These are phyloP conservation scores for Solanum etuberosum DNA, from an alignment of 257 asterid species.

Conservation along the genomic window DNA sequence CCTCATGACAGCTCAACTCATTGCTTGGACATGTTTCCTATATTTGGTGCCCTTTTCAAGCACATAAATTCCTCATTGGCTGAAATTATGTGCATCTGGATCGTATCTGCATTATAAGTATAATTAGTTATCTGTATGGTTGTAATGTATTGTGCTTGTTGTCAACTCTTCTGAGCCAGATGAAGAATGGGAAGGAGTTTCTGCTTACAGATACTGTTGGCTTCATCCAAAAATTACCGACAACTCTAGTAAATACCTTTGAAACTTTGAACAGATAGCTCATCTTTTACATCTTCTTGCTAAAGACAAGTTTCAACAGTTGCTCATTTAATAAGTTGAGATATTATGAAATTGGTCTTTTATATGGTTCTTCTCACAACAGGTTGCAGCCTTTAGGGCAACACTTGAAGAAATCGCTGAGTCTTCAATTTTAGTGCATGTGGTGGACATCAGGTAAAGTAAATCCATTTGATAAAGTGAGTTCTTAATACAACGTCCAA, in stretches of 20 bases:
- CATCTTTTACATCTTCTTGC: not conserved
- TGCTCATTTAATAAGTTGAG: not conserved
- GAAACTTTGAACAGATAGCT: not conserved
- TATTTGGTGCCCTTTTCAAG: not conserved
- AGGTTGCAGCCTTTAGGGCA: slow-evolving; percentile 99
- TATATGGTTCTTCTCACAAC: slow-evolving; percentile 10
- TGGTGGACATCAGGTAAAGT: slow-evolving; percentile 84
- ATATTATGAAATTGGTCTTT: not conserved
- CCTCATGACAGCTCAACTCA: not conserved
- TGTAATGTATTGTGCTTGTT: slow-evolving; percentile 3
- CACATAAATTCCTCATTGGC: not conserved
- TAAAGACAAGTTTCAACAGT: not conserved
- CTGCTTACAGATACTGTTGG: slow-evolving; percentile 97
- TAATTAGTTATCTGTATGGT: not conserved
- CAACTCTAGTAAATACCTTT: slow-evolving; percentile 57
- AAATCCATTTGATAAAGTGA: not conserved
- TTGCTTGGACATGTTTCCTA: not conserved
- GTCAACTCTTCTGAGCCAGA: slow-evolving; percentile 27
- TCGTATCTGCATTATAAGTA: not conserved
- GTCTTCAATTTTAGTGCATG: slow-evolving; percentile 90
- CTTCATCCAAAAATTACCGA: slow-evolving; percentile 89
- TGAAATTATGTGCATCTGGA: not conserved
- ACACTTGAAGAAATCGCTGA: slow-evolving; percentile 90
- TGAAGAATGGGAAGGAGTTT: slow-evolving; percentile 87
- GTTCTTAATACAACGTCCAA: not conserved